Conservation (phyloP, 345 rosid species). For the Euphorbia lathyris region DNA sequence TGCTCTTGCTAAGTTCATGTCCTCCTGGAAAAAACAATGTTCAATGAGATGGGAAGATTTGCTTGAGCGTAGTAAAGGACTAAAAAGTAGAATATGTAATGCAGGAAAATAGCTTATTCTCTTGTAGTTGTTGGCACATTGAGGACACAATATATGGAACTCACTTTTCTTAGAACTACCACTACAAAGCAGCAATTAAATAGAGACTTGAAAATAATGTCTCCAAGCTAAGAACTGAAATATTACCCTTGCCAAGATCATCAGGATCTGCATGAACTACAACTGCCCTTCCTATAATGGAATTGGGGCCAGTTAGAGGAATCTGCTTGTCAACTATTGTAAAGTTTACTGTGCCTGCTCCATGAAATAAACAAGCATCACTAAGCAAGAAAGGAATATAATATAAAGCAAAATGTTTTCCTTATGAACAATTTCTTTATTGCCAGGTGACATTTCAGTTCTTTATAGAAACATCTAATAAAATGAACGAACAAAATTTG, state of each 20-base stretch:
- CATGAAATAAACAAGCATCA: constrained; percentile 14
- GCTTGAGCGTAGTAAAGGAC: not conserved
- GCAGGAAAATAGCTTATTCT: not conserved
- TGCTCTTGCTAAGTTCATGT: constrained; percentile 81
- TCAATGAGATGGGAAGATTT: not conserved
- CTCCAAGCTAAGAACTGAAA: not conserved
- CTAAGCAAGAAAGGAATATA: not conserved
- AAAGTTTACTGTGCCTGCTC: constrained; percentile 64
- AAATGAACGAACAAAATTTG: not conserved
- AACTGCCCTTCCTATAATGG: constrained; percentile 89
- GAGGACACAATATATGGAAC: not conserved
- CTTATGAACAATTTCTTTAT: not conserved
- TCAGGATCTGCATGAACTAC: constrained; percentile 93
- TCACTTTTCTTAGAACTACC: not conserved
- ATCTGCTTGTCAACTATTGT: constrained; percentile 67
- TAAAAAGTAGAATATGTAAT: not conserved
- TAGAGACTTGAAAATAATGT: not conserved
- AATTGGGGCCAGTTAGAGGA: constrained; percentile 73
- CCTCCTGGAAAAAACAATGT: constrained; percentile 54
- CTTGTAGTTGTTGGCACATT: not conserved
- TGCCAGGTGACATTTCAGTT: not conserved
- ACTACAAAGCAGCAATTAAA: not conserved
- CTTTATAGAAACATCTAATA: not conserved
- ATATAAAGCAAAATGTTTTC: not conserved
- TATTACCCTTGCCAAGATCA: constrained; percentile 94